phyloP scores from a whole-genome alignment of 1,284 basidiomycete species.

The Ceraceosorus bombacis region DNA sequence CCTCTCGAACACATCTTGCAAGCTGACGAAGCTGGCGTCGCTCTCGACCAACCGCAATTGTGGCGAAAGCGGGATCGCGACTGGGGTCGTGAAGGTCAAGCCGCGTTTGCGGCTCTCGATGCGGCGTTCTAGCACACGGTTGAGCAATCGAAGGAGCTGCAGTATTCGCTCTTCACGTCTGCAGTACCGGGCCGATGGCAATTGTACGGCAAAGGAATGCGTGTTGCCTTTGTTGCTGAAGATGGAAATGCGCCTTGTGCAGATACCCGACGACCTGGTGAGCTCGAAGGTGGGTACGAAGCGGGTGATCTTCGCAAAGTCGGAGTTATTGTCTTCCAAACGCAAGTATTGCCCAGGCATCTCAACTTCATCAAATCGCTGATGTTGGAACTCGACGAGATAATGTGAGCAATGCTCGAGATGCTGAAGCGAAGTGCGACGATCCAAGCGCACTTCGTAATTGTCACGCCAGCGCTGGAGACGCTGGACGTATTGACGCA shows the following conservation, averaged over 20 bases:
- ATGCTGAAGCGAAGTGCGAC: constrained; percentile 73
- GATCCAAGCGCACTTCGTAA: constrained; percentile 78
- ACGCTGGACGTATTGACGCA: constrained; percentile 80
- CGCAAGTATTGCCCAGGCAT: constrained; percentile 90
- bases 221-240: constrained; percentile 84
- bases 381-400: constrained; percentile 94
- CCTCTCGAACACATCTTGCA: constrained; percentile 90
- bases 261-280: constrained; percentile 71
- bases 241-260: constrained; percentile 82
- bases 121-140: constrained; percentile 58
- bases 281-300: constrained; percentile 88
- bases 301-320: constrained; percentile 83
- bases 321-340: constrained; percentile 77
- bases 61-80: constrained; percentile 75
- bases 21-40: constrained; percentile 79
- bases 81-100: constrained; percentile 81
- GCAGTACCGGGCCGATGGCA: constrained; percentile 76
- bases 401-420: constrained; percentile 86
- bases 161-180: constrained; percentile 88
- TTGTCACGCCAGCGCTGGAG: constrained; percentile 88
- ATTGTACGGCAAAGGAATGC: constrained; percentile 83
- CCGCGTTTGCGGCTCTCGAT: constrained; percentile 92
- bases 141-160: constrained; percentile 86
- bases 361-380: constrained; percentile 96
- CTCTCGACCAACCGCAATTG: constrained; percentile 79